Evolutionary conservation across 2,329 filamentous ascomycete species (phyloP).

Genomic region (Fusarium avenaceum): DNA sequence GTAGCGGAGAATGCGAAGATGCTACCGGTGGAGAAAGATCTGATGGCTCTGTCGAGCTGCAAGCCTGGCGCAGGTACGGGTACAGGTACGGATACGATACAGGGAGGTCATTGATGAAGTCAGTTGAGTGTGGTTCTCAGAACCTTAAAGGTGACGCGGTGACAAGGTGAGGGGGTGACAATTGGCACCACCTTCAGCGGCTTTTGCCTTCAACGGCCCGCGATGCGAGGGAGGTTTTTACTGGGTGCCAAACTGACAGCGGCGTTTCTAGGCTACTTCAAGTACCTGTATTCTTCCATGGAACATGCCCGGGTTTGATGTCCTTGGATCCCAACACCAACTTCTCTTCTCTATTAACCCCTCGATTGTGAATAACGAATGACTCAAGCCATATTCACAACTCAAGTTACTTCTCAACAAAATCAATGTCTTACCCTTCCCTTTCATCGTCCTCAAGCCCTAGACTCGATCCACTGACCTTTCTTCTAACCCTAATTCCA

Average conservation of each 20-base stretch:
- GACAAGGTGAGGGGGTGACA: conserved; percentile 19
- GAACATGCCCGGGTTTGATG: not conserved
- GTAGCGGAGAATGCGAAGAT: conserved; percentile 19
- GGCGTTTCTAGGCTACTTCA: conserved; percentile 33
- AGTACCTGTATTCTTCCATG: conserved; percentile 29
- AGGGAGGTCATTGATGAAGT: conserved; percentile 42
- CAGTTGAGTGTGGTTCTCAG: conserved; percentile 16
- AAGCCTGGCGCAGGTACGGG: conserved; percentile 45
- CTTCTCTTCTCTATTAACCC: conserved; percentile 21
- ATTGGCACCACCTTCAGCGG: conserved; percentile 42
- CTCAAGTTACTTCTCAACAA: conserved; percentile 11
- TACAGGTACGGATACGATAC: not conserved
- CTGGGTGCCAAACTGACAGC: conserved; percentile 34
- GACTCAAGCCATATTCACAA: conserved; percentile 1
- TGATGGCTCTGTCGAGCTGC: conserved; percentile 40
- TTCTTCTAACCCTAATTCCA: conserved; percentile 40
- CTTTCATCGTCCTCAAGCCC: conserved; percentile 23
- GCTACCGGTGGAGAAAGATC: conserved; percentile 24
- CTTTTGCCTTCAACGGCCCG: conserved; percentile 36
- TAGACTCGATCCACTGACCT: conserved; percentile 39
- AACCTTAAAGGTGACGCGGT: conserved; percentile 19
- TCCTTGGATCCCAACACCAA: conserved; percentile 14
- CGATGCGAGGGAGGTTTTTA: conserved; percentile 31
- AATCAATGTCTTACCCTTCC: conserved; percentile 10
- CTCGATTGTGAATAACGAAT: conserved; percentile 6